phyloP scores from a whole-genome alignment of 179 eudicot genomes.

The Spergularia azorica region DNA sequence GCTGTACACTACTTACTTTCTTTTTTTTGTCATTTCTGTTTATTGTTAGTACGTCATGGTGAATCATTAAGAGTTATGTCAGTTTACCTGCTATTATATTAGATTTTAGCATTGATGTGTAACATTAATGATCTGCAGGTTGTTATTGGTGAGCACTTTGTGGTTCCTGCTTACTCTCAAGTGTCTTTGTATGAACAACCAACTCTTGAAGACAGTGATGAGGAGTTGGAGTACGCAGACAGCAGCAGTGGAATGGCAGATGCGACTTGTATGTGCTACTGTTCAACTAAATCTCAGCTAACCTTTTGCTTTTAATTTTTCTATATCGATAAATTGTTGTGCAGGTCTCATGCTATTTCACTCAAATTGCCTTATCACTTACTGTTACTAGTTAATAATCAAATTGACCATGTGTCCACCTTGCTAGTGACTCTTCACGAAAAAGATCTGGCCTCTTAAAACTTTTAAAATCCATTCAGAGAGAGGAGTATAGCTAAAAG shows the following conservation, averaged over 20 bases:
- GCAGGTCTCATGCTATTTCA: background rate
- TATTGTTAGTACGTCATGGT: too few relatives aligned
- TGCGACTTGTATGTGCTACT: slow-evolving; percentile 48
- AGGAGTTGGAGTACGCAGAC: slow-evolving; percentile 96
- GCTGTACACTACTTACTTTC: too few relatives aligned
- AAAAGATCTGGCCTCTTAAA: background rate
- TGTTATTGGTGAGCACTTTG: slow-evolving; percentile 67
- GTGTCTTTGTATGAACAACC: slow-evolving; percentile 86
- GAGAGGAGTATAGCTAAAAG: too few relatives aligned
- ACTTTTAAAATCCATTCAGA: background rate
- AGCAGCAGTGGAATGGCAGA: slow-evolving; percentile 60
- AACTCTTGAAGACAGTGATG: slow-evolving; percentile 86
- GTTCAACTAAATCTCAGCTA: background rate
- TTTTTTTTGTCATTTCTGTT: too few relatives aligned
- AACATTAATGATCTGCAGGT: slow-evolving; percentile 46
- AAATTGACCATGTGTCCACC: background rate
- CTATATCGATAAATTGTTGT: background rate
- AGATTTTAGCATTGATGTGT: slow-evolving; percentile 4
- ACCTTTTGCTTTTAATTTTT: background rate
- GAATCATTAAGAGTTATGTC: too few relatives aligned
- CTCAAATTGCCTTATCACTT: background rate
- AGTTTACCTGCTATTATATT: too few relatives aligned
- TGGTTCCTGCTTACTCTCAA: slow-evolving; percentile 93
- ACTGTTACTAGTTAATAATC: background rate
- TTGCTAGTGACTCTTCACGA: background rate